Evolutionary conservation across 768 basidiomycete species (phyloP).

Genomic region (Lactarius vividus): DNA sequence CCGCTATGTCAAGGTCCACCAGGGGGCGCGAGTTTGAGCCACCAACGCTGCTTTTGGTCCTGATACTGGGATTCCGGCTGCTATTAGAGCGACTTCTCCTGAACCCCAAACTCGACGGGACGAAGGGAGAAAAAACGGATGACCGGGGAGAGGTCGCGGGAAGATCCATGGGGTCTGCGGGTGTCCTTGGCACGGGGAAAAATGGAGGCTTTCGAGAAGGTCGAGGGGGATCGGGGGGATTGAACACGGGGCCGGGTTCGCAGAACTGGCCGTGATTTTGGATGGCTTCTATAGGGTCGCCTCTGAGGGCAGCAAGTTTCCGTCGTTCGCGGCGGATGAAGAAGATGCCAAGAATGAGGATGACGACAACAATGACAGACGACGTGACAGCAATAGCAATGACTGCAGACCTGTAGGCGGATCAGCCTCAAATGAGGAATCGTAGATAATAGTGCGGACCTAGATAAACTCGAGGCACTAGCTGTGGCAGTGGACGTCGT

Average conservation of each 20-base stretch:
- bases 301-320: not conserved
- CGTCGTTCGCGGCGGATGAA: conserved; percentile 15
- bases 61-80: conserved; percentile 3
- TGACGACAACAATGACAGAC: not conserved
- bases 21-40: not conserved
- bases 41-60: not conserved
- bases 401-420: conserved; percentile 1
- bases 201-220: not conserved
- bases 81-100: conserved; percentile 5
- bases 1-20: conserved; percentile 25
- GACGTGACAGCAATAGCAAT: conserved; percentile 16
- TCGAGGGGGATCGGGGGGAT: not conserved
- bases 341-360: conserved; percentile 13
- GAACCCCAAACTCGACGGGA: not conserved
- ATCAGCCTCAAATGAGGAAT: conserved; percentile 1
- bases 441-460: conserved; percentile 2
- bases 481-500: not conserved
- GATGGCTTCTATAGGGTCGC: not conserved
- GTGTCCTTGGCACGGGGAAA: not conserved
- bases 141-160: not conserved
- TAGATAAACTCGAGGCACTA: not conserved
- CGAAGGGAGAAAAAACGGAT: conserved; percentile 13
- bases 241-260: not conserved
- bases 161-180: conserved; percentile 9
- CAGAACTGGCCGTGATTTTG: not conserved